These are phyloP conservation scores for Protea cynaroides DNA, from an alignment of 164 flowering plant genomes.

Conservation along the genomic window DNA sequence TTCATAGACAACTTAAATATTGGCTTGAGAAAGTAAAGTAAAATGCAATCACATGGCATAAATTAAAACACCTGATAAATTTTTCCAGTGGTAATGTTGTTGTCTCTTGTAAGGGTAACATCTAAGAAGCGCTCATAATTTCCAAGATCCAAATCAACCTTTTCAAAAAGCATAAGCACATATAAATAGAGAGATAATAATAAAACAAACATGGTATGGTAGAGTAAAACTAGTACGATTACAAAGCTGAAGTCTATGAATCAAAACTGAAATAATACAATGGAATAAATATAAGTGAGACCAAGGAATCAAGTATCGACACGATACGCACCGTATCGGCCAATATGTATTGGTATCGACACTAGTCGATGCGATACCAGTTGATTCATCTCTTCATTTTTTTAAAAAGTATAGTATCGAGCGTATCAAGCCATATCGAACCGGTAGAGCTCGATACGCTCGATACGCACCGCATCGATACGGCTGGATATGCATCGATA, in stretches of 20 bases:
- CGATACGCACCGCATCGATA: no score
- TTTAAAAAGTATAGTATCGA: no score
- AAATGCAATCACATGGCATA: not conserved
- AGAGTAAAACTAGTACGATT: no score
- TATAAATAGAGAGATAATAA: not conserved
- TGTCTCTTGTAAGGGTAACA: conserved; percentile 86
- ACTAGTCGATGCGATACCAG: no score
- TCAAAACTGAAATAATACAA: not conserved
- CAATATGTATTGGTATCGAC: no score
- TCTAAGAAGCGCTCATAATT: conserved; percentile 94
- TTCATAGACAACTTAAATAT: not conserved
- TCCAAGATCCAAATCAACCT: conserved; percentile 97
- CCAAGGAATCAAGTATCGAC: no score
- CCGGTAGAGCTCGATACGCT: no score
- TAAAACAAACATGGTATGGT: not conserved
- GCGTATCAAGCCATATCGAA: no score
- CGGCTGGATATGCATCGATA: no score
- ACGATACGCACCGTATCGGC: no score
- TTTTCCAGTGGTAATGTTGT: conserved; percentile 96
- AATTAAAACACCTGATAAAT: conserved; percentile 71
- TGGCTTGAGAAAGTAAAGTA: not conserved
- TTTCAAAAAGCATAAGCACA: conserved; percentile 6
- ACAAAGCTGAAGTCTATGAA: not conserved
- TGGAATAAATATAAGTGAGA: no score
- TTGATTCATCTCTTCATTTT: no score